Base-by-base conservation (phyloP, 2,329 filamentous ascomycete species). In the Emydomyces testavorans region DNA sequence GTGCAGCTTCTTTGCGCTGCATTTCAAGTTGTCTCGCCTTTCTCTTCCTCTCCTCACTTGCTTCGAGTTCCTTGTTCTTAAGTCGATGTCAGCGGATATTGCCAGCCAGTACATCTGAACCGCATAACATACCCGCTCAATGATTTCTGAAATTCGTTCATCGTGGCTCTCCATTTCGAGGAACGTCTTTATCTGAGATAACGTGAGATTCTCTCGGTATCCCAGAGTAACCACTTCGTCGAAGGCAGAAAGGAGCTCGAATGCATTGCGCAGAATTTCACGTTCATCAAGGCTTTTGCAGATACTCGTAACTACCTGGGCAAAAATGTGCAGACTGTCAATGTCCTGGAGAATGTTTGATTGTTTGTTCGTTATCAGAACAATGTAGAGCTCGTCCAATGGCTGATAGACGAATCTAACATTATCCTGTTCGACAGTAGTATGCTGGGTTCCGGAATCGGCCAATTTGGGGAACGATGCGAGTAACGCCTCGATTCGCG, bases 271-370 rank as follows among this genome's bases (percentile, higher is more conserved):
- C 53, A 92, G 62, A 56, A 98, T 98, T 66, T 98, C 93, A 53
- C 89, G 78, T 73, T 98, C 93, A 61, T 98, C 93, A 52, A 96
- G 69, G 58, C 79, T 94, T 72, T 90, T 93, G 79, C 92, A 98
- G 62, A 93, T 90, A 69, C 85, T 94, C 51, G 85, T 87, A 48
- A 95, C 92, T 13, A 98, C 90, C 72, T 98, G 92, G 51, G 90
- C 90, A 65, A 98, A 98, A 16, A 98, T 78, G 67, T 98, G 93
- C 52, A 98, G 78, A 51, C 92, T 94, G 71, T 96, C 92, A 67
- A 98, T 98, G 69, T 98, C 92, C 71, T 98, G 92, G 44, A 98
- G 78, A 58, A 98, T 98, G 71, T 98, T 98, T 68, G 90, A 96
- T 74, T 96, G 92, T 60, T 88, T 85, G 75, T 98, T 98, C 67